Evolutionary conservation across 768 basidiomycete genomes (phyloP), one percentile per base, ranked within the genome.

Genomic region (Suillus clintonianus): DNA sequence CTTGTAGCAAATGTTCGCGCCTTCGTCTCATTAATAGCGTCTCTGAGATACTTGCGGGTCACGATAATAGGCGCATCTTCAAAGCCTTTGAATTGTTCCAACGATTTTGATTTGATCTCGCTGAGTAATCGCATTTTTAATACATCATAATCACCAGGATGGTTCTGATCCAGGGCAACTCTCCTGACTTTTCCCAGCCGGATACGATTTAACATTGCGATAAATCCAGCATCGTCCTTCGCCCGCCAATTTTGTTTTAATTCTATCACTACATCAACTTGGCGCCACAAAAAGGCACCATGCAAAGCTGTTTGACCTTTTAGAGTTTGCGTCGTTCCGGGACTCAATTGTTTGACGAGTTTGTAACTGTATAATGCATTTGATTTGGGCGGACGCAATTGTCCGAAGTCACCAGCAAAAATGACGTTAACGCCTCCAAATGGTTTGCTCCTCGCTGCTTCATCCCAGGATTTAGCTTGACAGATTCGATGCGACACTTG

Each of bases 41-140:
- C 45, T 13, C 45, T 47, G 4, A 47, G 5, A 47, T 2, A 24
- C 1, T 47, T 47, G 0, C 3, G 1, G 0, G 45, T 47, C 2
- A 47, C 45, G 0, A 47, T 5, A 0, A 47, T 2, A 3, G 45
- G 45, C 14, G 45, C 13, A 6, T 47, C 5, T 24, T 24, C 24
- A 47, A 47, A 47, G 13, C 10, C 6, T 0, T 0, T 5, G 6
- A 24, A 47, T 13, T 48, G 13, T 0, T 24, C 47, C 0, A 0
- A 3, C 0, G 47, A 24, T 0, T 1, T 13, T 0, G 0, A 0
- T 48, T 48, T 48, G 2, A 48, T 24, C 0, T 24, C 1, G 2
- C 22, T 48, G 6, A 48, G 47, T 3, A 48, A 1, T 3, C 47
- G 3, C 3, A 11, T 24, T 2, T 48, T 48, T 6, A 47, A 5